These are phyloP conservation scores for Eurotiales sp. DNA, from an alignment of 2,329 filamentous ascomycete genomes.

Conservation along the genomic window DNA sequence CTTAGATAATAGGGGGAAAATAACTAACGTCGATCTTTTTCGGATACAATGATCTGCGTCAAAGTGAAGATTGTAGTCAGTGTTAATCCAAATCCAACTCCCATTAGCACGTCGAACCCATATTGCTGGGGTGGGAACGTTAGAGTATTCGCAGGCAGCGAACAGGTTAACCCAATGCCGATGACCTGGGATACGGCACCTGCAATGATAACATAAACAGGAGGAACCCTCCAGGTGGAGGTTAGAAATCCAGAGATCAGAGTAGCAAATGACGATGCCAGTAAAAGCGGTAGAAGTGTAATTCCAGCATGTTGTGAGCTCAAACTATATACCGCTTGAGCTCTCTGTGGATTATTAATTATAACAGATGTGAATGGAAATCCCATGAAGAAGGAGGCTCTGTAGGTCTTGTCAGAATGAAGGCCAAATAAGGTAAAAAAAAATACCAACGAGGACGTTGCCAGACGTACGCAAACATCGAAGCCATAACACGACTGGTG, in stretches of 20 bases:
- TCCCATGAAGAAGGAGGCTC: conserved; percentile 24
- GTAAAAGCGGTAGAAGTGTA: conserved; percentile 31
- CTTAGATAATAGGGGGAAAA: neutral
- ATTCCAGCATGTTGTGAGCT: conserved; percentile 31
- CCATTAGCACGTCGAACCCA: conserved; percentile 35
- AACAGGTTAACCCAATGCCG: conserved; percentile 31
- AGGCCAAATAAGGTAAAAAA: neutral
- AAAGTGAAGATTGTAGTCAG: conserved; percentile 29
- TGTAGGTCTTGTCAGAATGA: neutral
- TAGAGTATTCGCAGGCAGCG: conserved; percentile 16
- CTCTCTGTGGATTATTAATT: conserved; percentile 36
- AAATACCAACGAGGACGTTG: neutral
- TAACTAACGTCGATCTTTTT: conserved; percentile 27
- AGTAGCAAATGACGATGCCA: conserved; percentile 26
- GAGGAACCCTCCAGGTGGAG: conserved; percentile 25
- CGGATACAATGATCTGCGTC: conserved; percentile 27
- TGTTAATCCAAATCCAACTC: conserved; percentile 35
- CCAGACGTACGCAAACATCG: conserved; percentile 30
- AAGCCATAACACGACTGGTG: conserved; percentile 29
- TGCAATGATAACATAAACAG: conserved; percentile 27
- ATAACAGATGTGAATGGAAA: conserved; percentile 10
- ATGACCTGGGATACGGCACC: conserved; percentile 29
- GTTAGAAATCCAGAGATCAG: conserved; percentile 27
- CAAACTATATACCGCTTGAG: conserved; percentile 31
- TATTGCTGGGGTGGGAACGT: conserved; percentile 23